Evolutionary conservation across 177 flowering plant species (phyloP).

Genomic region (Vitis hybrid): DNA sequence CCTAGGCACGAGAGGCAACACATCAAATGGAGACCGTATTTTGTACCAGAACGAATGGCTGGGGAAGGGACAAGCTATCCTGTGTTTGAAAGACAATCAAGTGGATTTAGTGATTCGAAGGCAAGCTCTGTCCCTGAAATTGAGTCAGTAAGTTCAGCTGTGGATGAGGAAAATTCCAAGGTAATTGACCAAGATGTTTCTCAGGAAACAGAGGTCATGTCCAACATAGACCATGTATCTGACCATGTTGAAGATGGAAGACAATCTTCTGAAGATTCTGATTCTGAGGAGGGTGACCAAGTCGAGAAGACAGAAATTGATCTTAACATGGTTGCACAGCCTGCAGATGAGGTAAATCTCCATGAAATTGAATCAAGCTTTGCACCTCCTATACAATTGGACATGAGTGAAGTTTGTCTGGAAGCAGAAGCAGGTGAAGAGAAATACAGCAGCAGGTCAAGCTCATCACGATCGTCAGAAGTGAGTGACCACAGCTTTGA

Average conservation of each 20-base stretch:
- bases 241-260: conserved; percentile 49
- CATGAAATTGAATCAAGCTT: conserved; percentile 22
- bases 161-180: conserved; percentile 50
- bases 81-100: conserved; percentile 46
- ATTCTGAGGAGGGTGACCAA: conserved; percentile 30
- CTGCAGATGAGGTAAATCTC: conserved; percentile 15
- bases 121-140: conserved; percentile 68
- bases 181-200: conserved; percentile 35
- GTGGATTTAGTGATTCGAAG: conserved; percentile 63
- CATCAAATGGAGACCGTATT: conserved; percentile 43
- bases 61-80: conserved; percentile 38
- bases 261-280: conserved; percentile 43
- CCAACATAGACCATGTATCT: conserved; percentile 31
- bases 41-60: conserved; percentile 42
- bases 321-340: conserved; percentile 16
- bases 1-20: conserved; percentile 38
- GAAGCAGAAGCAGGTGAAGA: conserved; percentile 35
- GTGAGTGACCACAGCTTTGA: conserved; percentile 35
- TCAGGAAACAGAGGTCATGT: conserved; percentile 31
- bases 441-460: conserved; percentile 32
- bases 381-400: conserved; percentile 8
- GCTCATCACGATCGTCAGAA: conserved; percentile 54
- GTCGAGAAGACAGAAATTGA: conserved; percentile 31
- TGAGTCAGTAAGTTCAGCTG: conserved; percentile 52
- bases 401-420: conserved; percentile 18